Conservation (phyloP, 1,284 basidiomycete genomes). For the Apiotrichum montevideense region DNA sequence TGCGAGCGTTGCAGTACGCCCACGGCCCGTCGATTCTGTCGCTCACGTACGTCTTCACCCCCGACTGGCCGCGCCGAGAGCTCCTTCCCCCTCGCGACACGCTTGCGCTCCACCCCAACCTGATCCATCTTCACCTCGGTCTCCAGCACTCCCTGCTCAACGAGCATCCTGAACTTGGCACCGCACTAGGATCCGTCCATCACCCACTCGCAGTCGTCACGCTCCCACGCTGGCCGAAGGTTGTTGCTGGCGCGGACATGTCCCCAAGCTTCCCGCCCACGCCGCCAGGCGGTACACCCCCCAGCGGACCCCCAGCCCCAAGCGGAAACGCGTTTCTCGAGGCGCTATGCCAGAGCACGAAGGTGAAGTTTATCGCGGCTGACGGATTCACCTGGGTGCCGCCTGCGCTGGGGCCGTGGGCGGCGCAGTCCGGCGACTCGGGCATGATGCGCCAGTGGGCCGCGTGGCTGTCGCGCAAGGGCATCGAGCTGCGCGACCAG, state of each 20-base stretch:
- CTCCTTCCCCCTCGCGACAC: slow-evolving; percentile 57
- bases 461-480: slow-evolving; percentile 12
- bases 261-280: neutral
- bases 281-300: neutral
- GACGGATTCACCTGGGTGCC: slow-evolving; percentile 42
- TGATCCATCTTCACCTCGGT: slow-evolving; percentile 36
- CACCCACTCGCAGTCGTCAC: slow-evolving; percentile 61
- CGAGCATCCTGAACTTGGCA: slow-evolving; percentile 8
- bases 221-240: slow-evolving; percentile 51
- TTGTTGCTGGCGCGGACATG: slow-evolving; percentile 1
- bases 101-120: slow-evolving; percentile 33
- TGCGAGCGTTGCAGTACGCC: slow-evolving; percentile 60
- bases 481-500: slow-evolving; percentile 36
- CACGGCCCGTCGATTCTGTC: slow-evolving; percentile 61
- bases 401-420: slow-evolving; percentile 28
- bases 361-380: slow-evolving; percentile 21
- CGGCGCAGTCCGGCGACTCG: slow-evolving; percentile 32
- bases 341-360: slow-evolving; percentile 3
- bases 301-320: neutral
- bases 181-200: neutral
- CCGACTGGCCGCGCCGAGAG: slow-evolving; percentile 61
- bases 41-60: slow-evolving; percentile 53
- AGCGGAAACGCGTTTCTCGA: slow-evolving; percentile 18
- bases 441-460: slow-evolving; percentile 40
- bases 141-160: slow-evolving; percentile 31